Evolutionary conservation across 2,329 filamentous ascomycete genomes (phyloP).

Genomic region (Alternaria arborescens): DNA sequence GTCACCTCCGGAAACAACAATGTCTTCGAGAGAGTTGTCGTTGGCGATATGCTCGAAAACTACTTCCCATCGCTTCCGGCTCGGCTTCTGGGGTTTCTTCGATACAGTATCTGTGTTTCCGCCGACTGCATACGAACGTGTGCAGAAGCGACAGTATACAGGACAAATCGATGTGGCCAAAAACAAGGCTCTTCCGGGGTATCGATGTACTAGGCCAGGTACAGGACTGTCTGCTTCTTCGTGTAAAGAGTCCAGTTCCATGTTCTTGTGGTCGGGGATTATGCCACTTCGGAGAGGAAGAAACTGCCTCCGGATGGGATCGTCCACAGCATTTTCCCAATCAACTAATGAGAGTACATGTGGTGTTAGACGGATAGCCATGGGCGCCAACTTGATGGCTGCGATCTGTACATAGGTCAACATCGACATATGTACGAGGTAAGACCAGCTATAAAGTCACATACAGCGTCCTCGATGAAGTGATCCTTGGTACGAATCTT

Average conservation of each 20-base stretch:
- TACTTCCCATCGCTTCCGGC: conserved; percentile 63
- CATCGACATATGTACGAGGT: not conserved
- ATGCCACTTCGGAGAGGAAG: conserved; percentile 64
- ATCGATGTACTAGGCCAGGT: conserved; percentile 68
- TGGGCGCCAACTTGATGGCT: conserved; percentile 64
- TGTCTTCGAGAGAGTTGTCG: conserved; percentile 61
- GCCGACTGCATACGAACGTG: conserved; percentile 67
- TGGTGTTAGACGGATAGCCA: conserved; percentile 68
- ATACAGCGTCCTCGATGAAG: conserved; percentile 62
- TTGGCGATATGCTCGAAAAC: conserved; percentile 66
- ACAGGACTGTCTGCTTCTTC: conserved; percentile 66
- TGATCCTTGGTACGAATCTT: conserved; percentile 59
- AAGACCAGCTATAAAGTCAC: not conserved
- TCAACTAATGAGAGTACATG: conserved; percentile 67
- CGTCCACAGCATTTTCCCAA: conserved; percentile 66
- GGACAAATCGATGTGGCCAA: conserved; percentile 68
- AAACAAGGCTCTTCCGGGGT: conserved; percentile 69
- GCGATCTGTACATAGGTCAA: conserved; percentile 32
- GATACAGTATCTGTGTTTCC: conserved; percentile 62
- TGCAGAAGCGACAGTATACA: conserved; percentile 70
- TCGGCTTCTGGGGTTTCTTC: conserved; percentile 46
- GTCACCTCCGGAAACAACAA: conserved; percentile 71
- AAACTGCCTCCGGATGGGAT: conserved; percentile 69
- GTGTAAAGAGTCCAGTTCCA: conserved; percentile 67
- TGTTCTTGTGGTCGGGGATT: conserved; percentile 62